Conservation (phyloP, 225 moss, liverwort and hornwort genomes). For the Sphagnum contortum region DNA sequence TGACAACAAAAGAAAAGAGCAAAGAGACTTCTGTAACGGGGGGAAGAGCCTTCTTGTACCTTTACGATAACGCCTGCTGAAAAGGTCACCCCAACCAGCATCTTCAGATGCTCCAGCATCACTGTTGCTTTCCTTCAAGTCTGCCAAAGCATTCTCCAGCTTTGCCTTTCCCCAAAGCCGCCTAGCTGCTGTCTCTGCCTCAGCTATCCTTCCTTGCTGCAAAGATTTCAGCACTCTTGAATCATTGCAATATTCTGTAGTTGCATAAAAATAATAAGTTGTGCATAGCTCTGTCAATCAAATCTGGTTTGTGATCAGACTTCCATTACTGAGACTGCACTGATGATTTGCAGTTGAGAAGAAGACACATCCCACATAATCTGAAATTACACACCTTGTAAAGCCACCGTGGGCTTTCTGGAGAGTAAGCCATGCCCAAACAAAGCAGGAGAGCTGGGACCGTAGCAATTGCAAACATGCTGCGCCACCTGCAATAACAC, state of each 20-base stretch:
- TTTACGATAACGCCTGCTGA: conserved; percentile 64
- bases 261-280: no score
- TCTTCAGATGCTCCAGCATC: conserved; percentile 47
- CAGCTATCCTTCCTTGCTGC: conserved; percentile 73
- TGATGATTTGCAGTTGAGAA: no score
- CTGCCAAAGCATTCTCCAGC: conserved; percentile 66
- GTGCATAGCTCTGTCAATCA: no score
- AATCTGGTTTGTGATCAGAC: no score
- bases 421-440: conserved; percentile 40
- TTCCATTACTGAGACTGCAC: no score
- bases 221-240: neutral
- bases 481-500: conserved; percentile 64
- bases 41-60: conserved; percentile 14
- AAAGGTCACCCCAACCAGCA: conserved; percentile 75
- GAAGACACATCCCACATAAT: no score
- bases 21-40: no score
- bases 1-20: no score
- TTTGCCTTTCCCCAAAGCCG: conserved; percentile 82
- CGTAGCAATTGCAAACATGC: conserved; percentile 69
- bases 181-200: conserved; percentile 59
- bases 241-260: no score
- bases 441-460: conserved; percentile 38
- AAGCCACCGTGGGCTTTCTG: conserved; percentile 94
- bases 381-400: conserved; percentile 43
- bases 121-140: conserved; percentile 41